These are phyloP conservation scores for Erythrobasidium hasegawianum DNA, from an alignment of 1,284 basidiomycete genomes.

Conservation along the genomic window DNA sequence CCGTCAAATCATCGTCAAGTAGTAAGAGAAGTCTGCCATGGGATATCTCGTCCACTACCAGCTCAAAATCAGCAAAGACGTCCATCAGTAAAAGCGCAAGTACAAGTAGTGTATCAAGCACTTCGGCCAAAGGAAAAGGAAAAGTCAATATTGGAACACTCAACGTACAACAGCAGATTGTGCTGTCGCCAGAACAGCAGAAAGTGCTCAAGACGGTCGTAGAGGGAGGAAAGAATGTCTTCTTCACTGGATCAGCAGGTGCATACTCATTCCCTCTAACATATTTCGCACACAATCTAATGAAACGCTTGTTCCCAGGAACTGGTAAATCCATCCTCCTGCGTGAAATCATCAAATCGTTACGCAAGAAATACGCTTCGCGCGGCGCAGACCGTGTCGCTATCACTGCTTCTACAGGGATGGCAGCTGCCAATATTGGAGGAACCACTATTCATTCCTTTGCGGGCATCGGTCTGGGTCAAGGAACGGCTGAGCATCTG, in stretches of 20 bases:
- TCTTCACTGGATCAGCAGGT: conserved; percentile 97
- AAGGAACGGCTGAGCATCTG: conserved; percentile 63
- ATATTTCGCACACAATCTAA: not conserved
- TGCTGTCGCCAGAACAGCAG: conserved; percentile 75
- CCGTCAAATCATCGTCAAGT: not conserved
- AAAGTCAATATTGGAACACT: conserved; percentile 21
- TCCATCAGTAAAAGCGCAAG: conserved; percentile 3
- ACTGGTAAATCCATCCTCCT: conserved; percentile 93
- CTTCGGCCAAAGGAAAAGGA: conserved; percentile 8
- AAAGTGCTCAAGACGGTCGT: conserved; percentile 71
- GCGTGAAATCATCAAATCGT: conserved; percentile 73
- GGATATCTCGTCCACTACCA: conserved; percentile 9
- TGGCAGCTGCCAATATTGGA: conserved; percentile 91
- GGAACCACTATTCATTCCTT: conserved; percentile 92
- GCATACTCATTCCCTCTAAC: conserved; percentile 47
- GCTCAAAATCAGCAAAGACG: conserved; percentile 4
- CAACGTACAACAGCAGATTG: conserved; percentile 50
- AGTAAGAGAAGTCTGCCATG: conserved; percentile 10
- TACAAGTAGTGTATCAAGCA: not conserved
- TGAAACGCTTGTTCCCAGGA: conserved; percentile 53
- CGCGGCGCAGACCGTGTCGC: conserved; percentile 61
- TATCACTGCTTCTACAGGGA: conserved; percentile 84
- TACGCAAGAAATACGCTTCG: conserved; percentile 56
- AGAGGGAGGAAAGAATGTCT: conserved; percentile 68
- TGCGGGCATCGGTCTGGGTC: conserved; percentile 78